Percentiles rank a stretch among this genome's conserved stretches.
Evolutionary conservation across 2,329 filamentous ascomycete genomes (phyloP).

Genomic region (Chaetomium olivaceum): DNA sequence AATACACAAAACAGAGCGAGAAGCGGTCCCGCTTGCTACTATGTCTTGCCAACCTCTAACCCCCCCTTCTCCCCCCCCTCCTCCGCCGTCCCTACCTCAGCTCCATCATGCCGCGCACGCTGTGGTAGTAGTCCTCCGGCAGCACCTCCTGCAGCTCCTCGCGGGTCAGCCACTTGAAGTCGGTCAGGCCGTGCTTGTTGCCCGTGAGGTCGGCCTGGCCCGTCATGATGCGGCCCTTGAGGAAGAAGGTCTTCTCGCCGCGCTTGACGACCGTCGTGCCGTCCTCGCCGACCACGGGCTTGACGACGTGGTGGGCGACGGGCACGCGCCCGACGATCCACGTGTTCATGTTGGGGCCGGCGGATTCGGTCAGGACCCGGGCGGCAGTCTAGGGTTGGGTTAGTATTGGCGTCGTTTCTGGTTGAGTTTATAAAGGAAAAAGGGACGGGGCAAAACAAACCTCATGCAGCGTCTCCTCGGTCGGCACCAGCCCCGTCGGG

Average conservation of each 20-base stretch:
- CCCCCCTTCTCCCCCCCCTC: not conserved
- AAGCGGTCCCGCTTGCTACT: slow-evolving; percentile 10
- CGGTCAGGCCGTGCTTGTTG: slow-evolving; percentile 71
- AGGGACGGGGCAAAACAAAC: slow-evolving; percentile 53
- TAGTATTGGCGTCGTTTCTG: not conserved
- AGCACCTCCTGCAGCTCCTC: slow-evolving; percentile 78
- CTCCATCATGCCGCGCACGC: slow-evolving; percentile 80
- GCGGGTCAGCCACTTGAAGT: slow-evolving; percentile 91
- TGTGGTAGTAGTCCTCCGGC: slow-evolving; percentile 67
- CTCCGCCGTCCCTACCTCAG: slow-evolving; percentile 55
- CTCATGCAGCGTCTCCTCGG: slow-evolving; percentile 76
- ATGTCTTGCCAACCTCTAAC: not conserved
- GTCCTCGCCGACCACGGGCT: slow-evolving; percentile 50
- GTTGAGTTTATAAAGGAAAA: not conserved
- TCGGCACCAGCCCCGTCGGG: slow-evolving; percentile 68
- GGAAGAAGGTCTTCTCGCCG: slow-evolving; percentile 88
- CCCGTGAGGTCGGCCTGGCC: slow-evolving; percentile 81
- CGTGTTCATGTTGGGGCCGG: slow-evolving; percentile 95
- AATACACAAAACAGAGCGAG: slow-evolving; percentile 13
- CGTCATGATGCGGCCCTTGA: slow-evolving; percentile 95
- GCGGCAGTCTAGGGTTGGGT: slow-evolving; percentile 68
- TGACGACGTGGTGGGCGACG: slow-evolving; percentile 72
- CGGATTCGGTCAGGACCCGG: slow-evolving; percentile 72
- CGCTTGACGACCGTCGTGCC: slow-evolving; percentile 43
- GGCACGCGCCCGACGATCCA: slow-evolving; percentile 94